phyloP scores from a whole-genome alignment of 345 rosid species.

The Mallotus nudiflorus region DNA sequence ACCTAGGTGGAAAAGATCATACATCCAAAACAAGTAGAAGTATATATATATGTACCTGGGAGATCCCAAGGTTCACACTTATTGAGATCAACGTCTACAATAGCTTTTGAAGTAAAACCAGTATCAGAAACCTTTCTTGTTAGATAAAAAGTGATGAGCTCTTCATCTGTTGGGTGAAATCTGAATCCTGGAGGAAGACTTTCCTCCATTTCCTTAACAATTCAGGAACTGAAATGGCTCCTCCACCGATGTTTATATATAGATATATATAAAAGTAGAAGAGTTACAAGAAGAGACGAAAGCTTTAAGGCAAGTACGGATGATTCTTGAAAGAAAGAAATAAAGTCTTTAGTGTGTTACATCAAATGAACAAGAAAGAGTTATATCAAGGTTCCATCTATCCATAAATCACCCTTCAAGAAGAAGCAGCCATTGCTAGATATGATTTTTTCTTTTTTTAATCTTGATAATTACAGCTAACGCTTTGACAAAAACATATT shows the following conservation, averaged over 20 bases:
- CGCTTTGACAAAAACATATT: constrained; percentile 71
- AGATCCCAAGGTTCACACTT: constrained; percentile 99
- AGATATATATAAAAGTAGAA: background rate
- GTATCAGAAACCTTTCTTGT: constrained; percentile 61
- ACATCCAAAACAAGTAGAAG: too few species aligned
- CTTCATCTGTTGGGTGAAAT: constrained; percentile 97
- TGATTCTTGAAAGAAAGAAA: constrained; percentile 7
- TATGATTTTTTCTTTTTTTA: constrained; percentile 23
- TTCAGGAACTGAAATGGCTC: background rate
- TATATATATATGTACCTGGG: constrained; percentile 92
- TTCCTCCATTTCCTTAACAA: constrained; percentile 52
- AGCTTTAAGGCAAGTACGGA: background rate
- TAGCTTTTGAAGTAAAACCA: constrained; percentile 70
- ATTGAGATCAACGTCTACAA: constrained; percentile 94
- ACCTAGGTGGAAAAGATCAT: too few species aligned
- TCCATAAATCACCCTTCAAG: constrained; percentile 41
- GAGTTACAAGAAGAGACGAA: background rate
- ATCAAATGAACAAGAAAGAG: constrained; percentile 12
- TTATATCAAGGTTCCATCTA: constrained; percentile 11
- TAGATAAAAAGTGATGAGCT: constrained; percentile 83
- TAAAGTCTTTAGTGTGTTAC: background rate
- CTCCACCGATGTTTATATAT: background rate
- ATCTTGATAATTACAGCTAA: constrained; percentile 73
- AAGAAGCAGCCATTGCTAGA: constrained; percentile 45
- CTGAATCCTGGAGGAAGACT: constrained; percentile 97